Evolutionary conservation across 352 stramenopile genomes (phyloP).

Genomic region (Globisporangium radiosum): DNA sequence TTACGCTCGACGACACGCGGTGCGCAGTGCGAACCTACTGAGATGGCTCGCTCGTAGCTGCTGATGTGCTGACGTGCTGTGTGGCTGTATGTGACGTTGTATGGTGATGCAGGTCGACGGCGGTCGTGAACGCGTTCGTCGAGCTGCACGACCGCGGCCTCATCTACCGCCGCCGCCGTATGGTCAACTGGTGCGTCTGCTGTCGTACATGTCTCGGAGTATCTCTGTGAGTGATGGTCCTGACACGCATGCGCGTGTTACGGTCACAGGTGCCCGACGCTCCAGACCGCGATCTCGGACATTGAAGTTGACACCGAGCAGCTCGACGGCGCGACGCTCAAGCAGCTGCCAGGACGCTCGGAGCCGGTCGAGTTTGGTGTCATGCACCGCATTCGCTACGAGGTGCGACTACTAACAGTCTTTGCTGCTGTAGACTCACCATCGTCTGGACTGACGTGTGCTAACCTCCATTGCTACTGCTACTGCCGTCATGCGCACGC

Average conservation of each 20-base stretch:
- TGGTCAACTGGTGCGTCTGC: constrained; percentile 97
- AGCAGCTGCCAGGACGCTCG: constrained; percentile 60
- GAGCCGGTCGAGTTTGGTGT: constrained; percentile 79
- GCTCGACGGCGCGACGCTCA: constrained; percentile 86
- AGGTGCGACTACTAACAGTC: constrained; percentile 16
- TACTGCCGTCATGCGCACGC: background rate
- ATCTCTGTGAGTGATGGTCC: too few species aligned
- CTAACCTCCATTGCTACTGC: too few species aligned
- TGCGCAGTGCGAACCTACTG: constrained; percentile 31
- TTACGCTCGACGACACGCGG: constrained; percentile 97
- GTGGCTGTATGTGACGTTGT: background rate
- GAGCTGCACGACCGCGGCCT: constrained; percentile 95
- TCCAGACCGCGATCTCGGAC: constrained; percentile 95
- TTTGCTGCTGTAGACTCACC: background rate
- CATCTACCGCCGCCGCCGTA: constrained; percentile 93
- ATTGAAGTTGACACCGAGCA: constrained; percentile 98
- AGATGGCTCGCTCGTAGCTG: background rate
- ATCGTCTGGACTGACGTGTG: too few species aligned
- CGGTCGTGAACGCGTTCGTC: constrained; percentile 65
- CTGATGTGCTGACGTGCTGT: background rate
- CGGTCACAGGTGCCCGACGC: constrained; percentile 57
- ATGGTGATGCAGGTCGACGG: constrained; percentile 21
- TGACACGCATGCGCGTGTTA: background rate
- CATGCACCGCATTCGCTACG: constrained; percentile 79
- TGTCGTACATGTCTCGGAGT: background rate